phyloP scores from a whole-genome alignment of 768 basidiomycete species.

The Naganishia onofrii region DNA sequence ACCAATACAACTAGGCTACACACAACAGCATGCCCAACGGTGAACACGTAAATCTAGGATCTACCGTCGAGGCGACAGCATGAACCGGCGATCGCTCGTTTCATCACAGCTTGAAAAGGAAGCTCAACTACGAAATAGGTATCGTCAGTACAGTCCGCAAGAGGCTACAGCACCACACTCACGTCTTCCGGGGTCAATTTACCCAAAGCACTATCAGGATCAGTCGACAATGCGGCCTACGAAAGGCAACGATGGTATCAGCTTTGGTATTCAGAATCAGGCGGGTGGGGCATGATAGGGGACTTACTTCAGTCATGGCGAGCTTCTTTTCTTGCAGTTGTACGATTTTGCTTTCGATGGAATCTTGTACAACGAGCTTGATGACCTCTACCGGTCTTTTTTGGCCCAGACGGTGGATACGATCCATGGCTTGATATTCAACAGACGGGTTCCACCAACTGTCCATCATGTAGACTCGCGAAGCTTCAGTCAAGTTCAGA shows the following conservation, averaged over 20 bases:
- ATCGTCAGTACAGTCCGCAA: background rate
- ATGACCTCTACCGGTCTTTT: constrained; percentile 87
- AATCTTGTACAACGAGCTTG: constrained; percentile 91
- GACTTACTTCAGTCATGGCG: constrained; percentile 74
- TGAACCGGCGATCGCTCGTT: background rate
- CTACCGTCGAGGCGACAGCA: background rate
- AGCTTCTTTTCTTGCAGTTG: constrained; percentile 98
- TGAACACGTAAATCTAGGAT: background rate
- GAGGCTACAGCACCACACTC: background rate
- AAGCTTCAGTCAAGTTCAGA: constrained; percentile 59
- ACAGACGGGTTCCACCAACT: constrained; percentile 98
- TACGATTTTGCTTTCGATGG: constrained; percentile 91
- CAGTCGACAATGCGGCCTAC: constrained; percentile 42
- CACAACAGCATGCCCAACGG: background rate
- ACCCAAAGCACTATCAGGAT: constrained; percentile 73
- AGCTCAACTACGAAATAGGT: background rate
- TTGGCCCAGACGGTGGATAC: constrained; percentile 93
- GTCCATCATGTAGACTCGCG: constrained; percentile 93
- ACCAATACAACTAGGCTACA: background rate
- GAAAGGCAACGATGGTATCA: background rate
- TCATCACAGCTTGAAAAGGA: constrained; percentile 19
- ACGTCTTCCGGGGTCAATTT: constrained; percentile 73
- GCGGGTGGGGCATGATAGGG: background rate
- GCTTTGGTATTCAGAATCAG: no score
- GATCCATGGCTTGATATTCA: constrained; percentile 72